Percentiles rank a stretch among this genome's conserved stretches.
Conservation (phyloP, 805 yeast genomes). For the Saturnispora diversa region DNA sequence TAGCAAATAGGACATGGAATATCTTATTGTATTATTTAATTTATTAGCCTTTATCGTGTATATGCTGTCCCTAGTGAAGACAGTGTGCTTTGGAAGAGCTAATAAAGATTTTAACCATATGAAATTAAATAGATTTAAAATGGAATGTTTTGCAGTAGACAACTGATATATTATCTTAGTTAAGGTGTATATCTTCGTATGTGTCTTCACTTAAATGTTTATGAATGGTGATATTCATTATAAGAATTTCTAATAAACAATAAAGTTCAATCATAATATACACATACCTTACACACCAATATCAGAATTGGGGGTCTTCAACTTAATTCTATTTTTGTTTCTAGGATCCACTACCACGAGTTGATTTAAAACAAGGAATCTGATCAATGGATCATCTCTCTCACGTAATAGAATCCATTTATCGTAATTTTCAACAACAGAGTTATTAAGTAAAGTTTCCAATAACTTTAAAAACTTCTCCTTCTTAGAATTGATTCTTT, state of each 20-base stretch:
- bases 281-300: not conserved
- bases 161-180: too few relatives aligned
- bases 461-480: constrained; percentile 23
- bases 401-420: constrained; percentile 6
- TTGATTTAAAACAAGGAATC: constrained; percentile 26
- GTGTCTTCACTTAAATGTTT: too few relatives aligned
- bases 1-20: too few relatives aligned
- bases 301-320: constrained; percentile 14
- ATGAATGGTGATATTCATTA: not conserved
- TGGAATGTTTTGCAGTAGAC: too few relatives aligned
- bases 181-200: too few relatives aligned
- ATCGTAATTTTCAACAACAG: constrained; percentile 13
- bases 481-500: constrained; percentile 18
- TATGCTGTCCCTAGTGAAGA: too few relatives aligned
- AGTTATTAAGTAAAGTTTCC: constrained; percentile 27
- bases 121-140: too few relatives aligned
- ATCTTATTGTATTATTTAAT: too few relatives aligned
- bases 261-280: not conserved
- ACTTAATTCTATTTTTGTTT: constrained; percentile 23
- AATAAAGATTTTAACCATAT: too few relatives aligned
- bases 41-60: too few relatives aligned
- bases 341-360: constrained; percentile 23
- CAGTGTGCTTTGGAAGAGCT: too few relatives aligned
- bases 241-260: not conserved
- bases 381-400: constrained; percentile 27